phyloP scores from a whole-genome alignment of 441 rosid genomes.

The Euphorbia schlechtendalii region DNA sequence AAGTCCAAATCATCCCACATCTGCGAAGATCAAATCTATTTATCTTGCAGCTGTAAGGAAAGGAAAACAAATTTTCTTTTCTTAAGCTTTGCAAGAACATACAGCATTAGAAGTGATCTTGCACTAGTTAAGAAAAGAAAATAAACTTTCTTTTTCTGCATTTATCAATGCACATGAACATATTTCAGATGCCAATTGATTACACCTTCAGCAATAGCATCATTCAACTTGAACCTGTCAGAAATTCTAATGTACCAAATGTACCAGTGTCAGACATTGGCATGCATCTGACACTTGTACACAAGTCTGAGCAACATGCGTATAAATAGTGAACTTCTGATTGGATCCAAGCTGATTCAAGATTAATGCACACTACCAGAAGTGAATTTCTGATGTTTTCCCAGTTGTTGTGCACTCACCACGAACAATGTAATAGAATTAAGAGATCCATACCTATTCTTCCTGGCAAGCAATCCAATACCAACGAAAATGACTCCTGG shows the following conservation, averaged over 20 bases:
- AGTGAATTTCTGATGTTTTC: conserved; percentile 2
- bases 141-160: neutral
- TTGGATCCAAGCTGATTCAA: conserved; percentile 1
- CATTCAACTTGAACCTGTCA: conserved; percentile 16
- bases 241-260: conserved; percentile 15
- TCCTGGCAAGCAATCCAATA: conserved; percentile 17
- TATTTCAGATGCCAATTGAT: neutral
- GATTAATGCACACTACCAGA: neutral
- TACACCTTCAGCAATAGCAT: conserved; percentile 3
- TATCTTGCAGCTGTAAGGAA: neutral
- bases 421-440: conserved; percentile 9
- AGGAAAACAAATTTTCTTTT: neutral
- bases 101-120: conserved; percentile 1
- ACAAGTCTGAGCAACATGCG: conserved; percentile 12
- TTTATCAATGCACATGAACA: neutral
- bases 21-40: neutral
- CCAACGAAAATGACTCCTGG: conserved; percentile 16
- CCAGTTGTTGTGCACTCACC: conserved; percentile 11
- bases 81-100: neutral
- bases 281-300: conserved; percentile 8
- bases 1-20: neutral
- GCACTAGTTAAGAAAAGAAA: neutral
- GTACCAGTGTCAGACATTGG: neutral
- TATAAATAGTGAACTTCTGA: conserved; percentile 6
- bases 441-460: conserved; percentile 20